These are phyloP conservation scores for Lachancea fermentati DNA, from an alignment of 805 yeast genomes.

Conservation along the genomic window DNA sequence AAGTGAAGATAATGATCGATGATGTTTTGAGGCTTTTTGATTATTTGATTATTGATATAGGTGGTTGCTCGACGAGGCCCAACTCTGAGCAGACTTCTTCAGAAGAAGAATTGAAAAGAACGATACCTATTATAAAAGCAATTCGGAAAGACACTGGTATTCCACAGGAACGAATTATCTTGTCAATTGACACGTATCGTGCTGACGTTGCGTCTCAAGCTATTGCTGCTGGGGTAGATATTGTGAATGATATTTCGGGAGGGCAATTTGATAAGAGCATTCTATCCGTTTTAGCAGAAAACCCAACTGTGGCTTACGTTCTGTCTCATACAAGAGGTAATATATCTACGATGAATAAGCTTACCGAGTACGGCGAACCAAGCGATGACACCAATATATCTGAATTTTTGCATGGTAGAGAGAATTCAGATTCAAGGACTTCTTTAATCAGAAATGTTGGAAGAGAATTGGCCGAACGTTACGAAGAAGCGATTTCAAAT, in stretches of 20 bases:
- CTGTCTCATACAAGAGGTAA: conserved; percentile 83
- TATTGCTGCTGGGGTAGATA: conserved; percentile 75
- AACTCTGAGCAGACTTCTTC: conserved; percentile 57
- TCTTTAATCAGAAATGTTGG: conserved; percentile 52
- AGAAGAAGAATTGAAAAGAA: conserved; percentile 65
- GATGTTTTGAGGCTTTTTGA: conserved; percentile 48
- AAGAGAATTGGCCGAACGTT: conserved; percentile 54
- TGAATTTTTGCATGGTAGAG: conserved; percentile 17
- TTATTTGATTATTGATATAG: conserved; percentile 67
- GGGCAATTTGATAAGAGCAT: conserved; percentile 67
- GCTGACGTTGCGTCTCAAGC: conserved; percentile 66
- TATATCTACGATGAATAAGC: conserved; percentile 61
- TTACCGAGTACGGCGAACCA: conserved; percentile 47
- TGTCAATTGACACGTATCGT: conserved; percentile 88
- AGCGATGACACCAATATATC: conserved; percentile 23
- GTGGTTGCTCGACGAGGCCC: conserved; percentile 94
- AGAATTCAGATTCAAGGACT: conserved; percentile 18
- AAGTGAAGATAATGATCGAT: conserved; percentile 44
- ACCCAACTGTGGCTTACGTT: conserved; percentile 65
- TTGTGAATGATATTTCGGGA: conserved; percentile 85
- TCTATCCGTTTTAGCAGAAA: conserved; percentile 60
- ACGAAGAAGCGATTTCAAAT: conserved; percentile 47
- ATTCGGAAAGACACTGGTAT: conserved; percentile 43
- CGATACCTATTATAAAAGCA: conserved; percentile 61
- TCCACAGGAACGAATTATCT: conserved; percentile 38